A percentile compares a stretch with the other conserved stretches of the same genome.
Conservation (phyloP, 2,329 filamentous ascomycete species). For the Neoascochyta sp. region DNA sequence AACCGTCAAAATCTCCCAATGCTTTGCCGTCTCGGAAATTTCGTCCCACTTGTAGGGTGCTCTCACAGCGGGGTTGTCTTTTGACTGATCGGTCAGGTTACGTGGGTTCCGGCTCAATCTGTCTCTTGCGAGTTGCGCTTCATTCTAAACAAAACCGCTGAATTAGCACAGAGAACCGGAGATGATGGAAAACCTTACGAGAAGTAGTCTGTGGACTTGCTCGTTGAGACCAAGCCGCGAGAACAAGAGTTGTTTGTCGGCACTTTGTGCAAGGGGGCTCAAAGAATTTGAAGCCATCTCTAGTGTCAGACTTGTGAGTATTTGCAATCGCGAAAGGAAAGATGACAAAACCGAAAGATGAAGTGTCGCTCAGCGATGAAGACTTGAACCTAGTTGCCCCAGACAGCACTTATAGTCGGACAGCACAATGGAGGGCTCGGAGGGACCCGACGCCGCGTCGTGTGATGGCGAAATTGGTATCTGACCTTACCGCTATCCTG, state of each 20-base stretch:
- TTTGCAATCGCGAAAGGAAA: conserved; percentile 1
- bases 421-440: conserved; percentile 6
- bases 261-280: conserved; percentile 41
- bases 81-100: conserved; percentile 40
- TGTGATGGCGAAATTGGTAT: conserved; percentile 20
- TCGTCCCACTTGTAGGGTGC: conserved; percentile 47
- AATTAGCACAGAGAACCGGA: conserved; percentile 5
- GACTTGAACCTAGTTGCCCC: neutral
- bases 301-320: neutral
- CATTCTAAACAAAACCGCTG: conserved; percentile 31
- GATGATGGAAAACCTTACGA: conserved; percentile 38
- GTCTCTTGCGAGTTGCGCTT: conserved; percentile 42
- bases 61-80: conserved; percentile 25
- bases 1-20: conserved; percentile 44
- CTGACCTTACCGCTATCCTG: conserved; percentile 14
- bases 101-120: conserved; percentile 40
- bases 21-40: conserved; percentile 48
- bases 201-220: conserved; percentile 44
- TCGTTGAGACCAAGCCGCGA: conserved; percentile 42
- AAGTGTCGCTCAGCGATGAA: conserved; percentile 3
- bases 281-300: conserved; percentile 4
- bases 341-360: conserved; percentile 12
- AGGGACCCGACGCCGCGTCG: conserved; percentile 13
- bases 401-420: conserved; percentile 18
- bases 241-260: conserved; percentile 45